Conservation (phyloP, 1,284 basidiomycete species). For the Apiotrichum gamsii region DNA sequence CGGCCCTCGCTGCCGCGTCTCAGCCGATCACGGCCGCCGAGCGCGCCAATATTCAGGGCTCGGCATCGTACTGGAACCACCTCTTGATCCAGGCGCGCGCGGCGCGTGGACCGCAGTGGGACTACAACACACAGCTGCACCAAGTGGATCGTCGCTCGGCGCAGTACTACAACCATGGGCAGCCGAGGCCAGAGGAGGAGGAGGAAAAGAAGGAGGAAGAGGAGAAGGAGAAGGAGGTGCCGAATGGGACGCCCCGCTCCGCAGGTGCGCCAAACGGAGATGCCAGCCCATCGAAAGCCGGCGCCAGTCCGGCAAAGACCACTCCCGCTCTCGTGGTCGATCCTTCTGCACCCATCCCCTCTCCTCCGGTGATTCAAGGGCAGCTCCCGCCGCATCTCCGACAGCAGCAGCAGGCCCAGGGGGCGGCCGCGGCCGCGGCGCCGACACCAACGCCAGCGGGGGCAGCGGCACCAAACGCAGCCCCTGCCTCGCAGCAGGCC, state of each 20-base stretch:
- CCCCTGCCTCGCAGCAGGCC: too few relatives aligned
- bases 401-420: slow-evolving; percentile 4
- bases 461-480: background rate
- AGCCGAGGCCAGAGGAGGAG: slow-evolving; percentile 18
- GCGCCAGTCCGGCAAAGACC: too few relatives aligned
- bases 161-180: slow-evolving; percentile 38
- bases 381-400: too few relatives aligned
- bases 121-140: slow-evolving; percentile 42
- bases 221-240: too few relatives aligned
- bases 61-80: slow-evolving; percentile 34
- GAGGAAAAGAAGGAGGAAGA: too few relatives aligned
- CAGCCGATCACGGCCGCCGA: slow-evolving; percentile 3
- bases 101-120: slow-evolving; percentile 44
- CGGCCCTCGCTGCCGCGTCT: too few relatives aligned
- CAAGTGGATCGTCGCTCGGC: slow-evolving; percentile 34
- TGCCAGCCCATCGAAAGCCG: too few relatives aligned
- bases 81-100: slow-evolving; percentile 42
- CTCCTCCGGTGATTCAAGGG: too few relatives aligned
- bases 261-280: too few relatives aligned
- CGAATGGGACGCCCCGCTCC: too few relatives aligned
- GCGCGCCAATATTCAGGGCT: slow-evolving; percentile 6
- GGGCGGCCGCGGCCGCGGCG: background rate
- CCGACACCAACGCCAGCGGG: background rate
- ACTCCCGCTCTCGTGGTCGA: too few relatives aligned
- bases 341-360: too few relatives aligned